Evolutionary conservation across 2,329 filamentous ascomycete genomes (phyloP).

Genomic region (Ophiostoma triangulosporum): DNA sequence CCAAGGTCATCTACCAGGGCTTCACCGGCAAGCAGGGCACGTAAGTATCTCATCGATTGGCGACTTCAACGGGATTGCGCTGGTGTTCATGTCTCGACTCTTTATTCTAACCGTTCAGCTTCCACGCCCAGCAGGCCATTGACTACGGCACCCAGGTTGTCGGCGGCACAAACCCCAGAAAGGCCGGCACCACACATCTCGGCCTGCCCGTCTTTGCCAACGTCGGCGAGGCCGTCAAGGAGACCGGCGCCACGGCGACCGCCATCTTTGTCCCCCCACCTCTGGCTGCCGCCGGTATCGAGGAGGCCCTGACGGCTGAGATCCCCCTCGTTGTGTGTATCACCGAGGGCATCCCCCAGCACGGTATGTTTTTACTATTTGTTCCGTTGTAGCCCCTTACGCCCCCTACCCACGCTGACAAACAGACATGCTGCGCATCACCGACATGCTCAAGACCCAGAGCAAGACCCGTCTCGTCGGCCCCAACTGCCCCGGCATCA

Average conservation of each 20-base stretch:
- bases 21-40: slow-evolving; percentile 97
- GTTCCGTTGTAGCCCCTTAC: not conserved
- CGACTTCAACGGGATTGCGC: too few species aligned
- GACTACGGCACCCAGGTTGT: slow-evolving; percentile 98
- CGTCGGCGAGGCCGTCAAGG: slow-evolving; percentile 76
- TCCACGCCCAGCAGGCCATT: slow-evolving; percentile 95
- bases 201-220: slow-evolving; percentile 85
- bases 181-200: slow-evolving; percentile 82
- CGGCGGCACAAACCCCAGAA: slow-evolving; percentile 97
- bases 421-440: slow-evolving; percentile 96
- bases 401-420: not conserved
- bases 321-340: slow-evolving; percentile 93
- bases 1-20: slow-evolving; percentile 92
- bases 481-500: slow-evolving; percentile 97
- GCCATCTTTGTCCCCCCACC: slow-evolving; percentile 97
- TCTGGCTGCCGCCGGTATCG: slow-evolving; percentile 84
- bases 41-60: slow-evolving; percentile 40
- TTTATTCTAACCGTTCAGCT: slow-evolving; percentile 46
- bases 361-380: slow-evolving; percentile 47
- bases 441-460: slow-evolving; percentile 94
- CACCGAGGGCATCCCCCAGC: slow-evolving; percentile 94
- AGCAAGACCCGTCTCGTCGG: slow-evolving; percentile 92
- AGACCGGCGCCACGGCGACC: slow-evolving; percentile 80
- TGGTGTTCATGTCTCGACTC: too few species aligned
- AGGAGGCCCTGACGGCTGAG: slow-evolving; percentile 89